Evolutionary conservation across 2,329 filamentous ascomycete genomes (phyloP), one percentile per base, ranked within the genome.

Genomic region (Anthostomella pinea): DNA sequence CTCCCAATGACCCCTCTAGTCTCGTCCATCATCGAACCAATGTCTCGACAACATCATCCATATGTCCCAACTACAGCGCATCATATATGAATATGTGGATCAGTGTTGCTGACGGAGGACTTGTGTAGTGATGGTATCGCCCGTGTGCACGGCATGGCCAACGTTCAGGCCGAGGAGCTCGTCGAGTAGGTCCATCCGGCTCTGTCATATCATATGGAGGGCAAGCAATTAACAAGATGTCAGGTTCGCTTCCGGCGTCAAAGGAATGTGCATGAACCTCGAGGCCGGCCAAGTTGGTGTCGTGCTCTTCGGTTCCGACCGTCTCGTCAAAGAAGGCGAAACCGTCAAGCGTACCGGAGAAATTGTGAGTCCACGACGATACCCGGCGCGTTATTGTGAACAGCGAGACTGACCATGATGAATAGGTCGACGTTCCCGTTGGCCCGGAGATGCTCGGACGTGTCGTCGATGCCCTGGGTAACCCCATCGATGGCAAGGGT

Each of bases 231-330:
- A 24, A 58, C 38, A 41, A 28, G 7, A 37, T 13, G 20, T 23
- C 55, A 96, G 90, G 80, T 98, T 98, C 79, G 88, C 93, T 64
- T 98, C 93, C 55, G 93, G 93, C 72, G 93, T 97, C 74, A 97
- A 97, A 85, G 93, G 93, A 72, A 98, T 98, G 93, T 97, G 91
- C 87, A 97, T 98, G 91, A 98, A 98, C 87, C 84, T 98, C 75
- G 93, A 98, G 79, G 93, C 93, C 72, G 93, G 93, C 71, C 93
- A 97, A 76, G 93, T 98, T 77, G 93, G 93, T 95, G 90, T 98
- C 65, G 93, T 98, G 82, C 82, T 98, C 66, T 98, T 98, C 82
- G 93, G 93, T 84, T 97, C 93, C 66, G 93, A 98, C 77, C 90
- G 93, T 90, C 81, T 96, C 62, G 93, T 98, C 83, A 93, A 88